Evolutionary conservation across 345 rosid species (phyloP).

Genomic region (Laguncularia racemosa): DNA sequence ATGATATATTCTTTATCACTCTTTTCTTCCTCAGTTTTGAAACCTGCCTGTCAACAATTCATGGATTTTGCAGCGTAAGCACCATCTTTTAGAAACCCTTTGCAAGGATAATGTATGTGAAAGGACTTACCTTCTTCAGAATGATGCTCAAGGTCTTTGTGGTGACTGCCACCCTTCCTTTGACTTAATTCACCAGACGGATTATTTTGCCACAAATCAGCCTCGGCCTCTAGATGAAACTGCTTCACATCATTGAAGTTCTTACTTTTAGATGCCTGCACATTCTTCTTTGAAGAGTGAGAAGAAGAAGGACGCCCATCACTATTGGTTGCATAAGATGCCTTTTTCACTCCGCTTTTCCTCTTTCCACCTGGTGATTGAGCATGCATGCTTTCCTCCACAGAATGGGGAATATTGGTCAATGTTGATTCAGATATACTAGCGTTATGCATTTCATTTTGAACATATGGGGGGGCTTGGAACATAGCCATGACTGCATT

Average conservation of each 20-base stretch:
- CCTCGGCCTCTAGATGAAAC: conserved; percentile 34
- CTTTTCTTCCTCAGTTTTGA: conserved; percentile 55
- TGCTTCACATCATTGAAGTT: conserved; percentile 32
- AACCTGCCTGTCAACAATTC: conserved; percentile 20
- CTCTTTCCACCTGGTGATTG: conserved; percentile 35
- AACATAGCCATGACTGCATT: conserved; percentile 44
- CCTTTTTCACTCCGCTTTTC: conserved; percentile 46
- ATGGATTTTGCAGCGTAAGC: conserved; percentile 6
- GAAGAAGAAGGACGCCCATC: conserved; percentile 23
- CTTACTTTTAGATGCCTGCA: conserved; percentile 29
- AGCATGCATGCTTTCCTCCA: conserved; percentile 21
- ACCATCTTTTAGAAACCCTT: not conserved
- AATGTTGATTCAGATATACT: conserved; percentile 19
- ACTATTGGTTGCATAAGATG: conserved; percentile 20
- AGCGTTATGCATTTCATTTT: conserved; percentile 32
- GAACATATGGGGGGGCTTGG: conserved; percentile 40
- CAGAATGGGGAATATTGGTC: conserved; percentile 19
- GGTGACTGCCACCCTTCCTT: conserved; percentile 38
- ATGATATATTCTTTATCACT: conserved; percentile 42
- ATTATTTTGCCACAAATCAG: conserved; percentile 28
- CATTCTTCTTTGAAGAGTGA: conserved; percentile 44
- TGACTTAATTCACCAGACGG: conserved; percentile 29
- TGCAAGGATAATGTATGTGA: conserved; percentile 9
- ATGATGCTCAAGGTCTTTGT: conserved; percentile 32
- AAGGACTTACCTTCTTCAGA: conserved; percentile 69